Evolutionary conservation across 2,329 filamentous ascomycete genomes (phyloP).

Genomic region (Diaporthe sp.): DNA sequence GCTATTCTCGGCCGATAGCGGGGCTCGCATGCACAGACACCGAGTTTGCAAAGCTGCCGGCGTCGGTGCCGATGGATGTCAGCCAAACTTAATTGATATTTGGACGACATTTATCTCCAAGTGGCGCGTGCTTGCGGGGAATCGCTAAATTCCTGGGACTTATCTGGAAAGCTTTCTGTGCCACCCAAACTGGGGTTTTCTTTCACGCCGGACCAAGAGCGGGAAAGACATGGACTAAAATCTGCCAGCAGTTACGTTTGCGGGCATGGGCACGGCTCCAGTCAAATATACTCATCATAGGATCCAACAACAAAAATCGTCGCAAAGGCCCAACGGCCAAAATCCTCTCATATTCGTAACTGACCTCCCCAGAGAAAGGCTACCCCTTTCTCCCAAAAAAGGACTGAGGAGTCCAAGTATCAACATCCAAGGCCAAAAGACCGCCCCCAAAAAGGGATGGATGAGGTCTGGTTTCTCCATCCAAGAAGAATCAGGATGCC

Average conservation of each 20-base stretch:
- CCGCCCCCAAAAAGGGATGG: neutral
- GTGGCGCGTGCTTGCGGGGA: neutral
- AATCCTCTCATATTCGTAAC: neutral
- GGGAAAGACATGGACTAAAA: neutral
- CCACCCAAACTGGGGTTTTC: too few species aligned
- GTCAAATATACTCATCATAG: neutral
- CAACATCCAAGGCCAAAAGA: neutral
- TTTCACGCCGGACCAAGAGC: neutral
- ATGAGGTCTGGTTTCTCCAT: neutral
- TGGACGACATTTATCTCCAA: neutral
- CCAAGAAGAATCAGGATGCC: neutral
- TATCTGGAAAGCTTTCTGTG: neutral
- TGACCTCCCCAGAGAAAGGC: neutral
- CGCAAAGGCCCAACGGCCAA: neutral
- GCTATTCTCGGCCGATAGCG: conserved; percentile 11
- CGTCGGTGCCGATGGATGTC: neutral
- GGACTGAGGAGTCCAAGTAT: neutral
- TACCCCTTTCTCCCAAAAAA: neutral
- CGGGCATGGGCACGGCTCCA: neutral
- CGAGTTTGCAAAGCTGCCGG: neutral
- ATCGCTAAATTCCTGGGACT: neutral
- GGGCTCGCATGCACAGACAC: neutral
- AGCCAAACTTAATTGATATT: neutral
- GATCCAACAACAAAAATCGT: neutral
- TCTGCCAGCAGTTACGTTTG: neutral